phyloP scores from a whole-genome alignment of 2,329 filamentous ascomycete genomes.

The Achaetomium macrosporum region DNA sequence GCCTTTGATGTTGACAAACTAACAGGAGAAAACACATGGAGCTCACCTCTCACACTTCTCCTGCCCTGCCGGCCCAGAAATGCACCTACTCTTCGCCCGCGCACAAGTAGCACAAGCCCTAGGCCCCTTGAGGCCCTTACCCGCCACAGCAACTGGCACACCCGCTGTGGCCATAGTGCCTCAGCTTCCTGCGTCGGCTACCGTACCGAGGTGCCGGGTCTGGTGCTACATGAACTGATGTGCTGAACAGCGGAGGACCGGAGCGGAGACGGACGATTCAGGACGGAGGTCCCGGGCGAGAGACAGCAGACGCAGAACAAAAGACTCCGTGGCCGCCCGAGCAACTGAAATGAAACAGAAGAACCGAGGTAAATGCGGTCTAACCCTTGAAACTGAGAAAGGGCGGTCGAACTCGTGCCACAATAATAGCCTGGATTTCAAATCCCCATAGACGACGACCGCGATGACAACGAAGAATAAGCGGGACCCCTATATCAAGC shows the following conservation, averaged over 20 bases:
- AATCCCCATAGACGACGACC: no score
- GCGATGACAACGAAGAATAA: no score
- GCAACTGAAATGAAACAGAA: no score
- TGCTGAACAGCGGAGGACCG: neutral
- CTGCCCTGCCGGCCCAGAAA: constrained; percentile 35
- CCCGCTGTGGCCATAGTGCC: neutral
- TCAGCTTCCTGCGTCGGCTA: no score
- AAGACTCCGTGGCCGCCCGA: no score
- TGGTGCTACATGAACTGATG: neutral
- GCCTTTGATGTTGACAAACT: neutral
- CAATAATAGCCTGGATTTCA: no score
- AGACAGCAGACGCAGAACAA: neutral
- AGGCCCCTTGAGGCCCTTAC: constrained; percentile 32
- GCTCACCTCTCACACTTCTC: constrained; percentile 43
- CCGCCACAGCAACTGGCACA: neutral
- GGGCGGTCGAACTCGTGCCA: no score
- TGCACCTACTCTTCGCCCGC: constrained; percentile 47
- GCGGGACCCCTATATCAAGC: no score
- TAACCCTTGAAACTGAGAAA: no score
- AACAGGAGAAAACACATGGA: neutral
- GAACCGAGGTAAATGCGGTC: no score
- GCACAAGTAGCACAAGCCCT: constrained; percentile 47
- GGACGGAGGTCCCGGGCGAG: neutral
- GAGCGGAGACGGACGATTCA: neutral
- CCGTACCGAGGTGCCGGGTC: neutral